Conservation (phyloP, 2,329 filamentous ascomycete genomes). For the Colletotrichum musae region DNA sequence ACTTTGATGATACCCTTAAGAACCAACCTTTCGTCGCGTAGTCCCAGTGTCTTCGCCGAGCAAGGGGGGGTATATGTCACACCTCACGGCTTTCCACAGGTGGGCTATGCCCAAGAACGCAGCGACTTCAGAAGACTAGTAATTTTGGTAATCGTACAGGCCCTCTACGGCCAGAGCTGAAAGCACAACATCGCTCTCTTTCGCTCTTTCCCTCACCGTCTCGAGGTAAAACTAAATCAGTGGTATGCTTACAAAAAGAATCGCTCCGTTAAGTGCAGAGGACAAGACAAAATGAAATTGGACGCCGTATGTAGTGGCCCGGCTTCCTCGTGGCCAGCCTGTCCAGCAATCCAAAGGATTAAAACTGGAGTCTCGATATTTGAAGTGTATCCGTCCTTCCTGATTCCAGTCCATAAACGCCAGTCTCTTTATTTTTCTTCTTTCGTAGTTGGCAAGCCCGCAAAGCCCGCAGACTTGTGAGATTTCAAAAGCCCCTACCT, state of each 20-base stretch:
- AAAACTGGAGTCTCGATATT: not conserved
- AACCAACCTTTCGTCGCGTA: not conserved
- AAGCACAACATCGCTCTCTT: not conserved
- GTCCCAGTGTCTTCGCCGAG: not conserved
- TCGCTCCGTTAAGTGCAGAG: not conserved
- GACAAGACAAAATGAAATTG: not conserved
- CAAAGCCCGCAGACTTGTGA: not conserved
- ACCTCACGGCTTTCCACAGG: too few species aligned
- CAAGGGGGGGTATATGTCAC: too few species aligned
- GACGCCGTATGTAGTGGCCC: not conserved
- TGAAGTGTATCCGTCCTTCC: conserved; percentile 18
- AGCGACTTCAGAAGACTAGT: not conserved
- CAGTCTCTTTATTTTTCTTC: conserved; percentile 12
- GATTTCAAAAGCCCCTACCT: conserved; percentile 19
- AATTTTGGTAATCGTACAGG: not conserved
- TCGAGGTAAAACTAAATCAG: not conserved
- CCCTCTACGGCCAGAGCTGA: not conserved
- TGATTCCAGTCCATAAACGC: conserved; percentile 33
- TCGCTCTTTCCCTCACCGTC: not conserved
- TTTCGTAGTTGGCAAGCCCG: conserved; percentile 8
- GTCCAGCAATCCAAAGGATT: not conserved
- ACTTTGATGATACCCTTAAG: conserved; percentile 25
- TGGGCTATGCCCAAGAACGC: too few species aligned
- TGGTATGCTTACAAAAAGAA: conserved; percentile 8
- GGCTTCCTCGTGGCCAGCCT: not conserved